phyloP scores from a whole-genome alignment of 345 rosid genomes.

The Euphorbia tirucalli region DNA sequence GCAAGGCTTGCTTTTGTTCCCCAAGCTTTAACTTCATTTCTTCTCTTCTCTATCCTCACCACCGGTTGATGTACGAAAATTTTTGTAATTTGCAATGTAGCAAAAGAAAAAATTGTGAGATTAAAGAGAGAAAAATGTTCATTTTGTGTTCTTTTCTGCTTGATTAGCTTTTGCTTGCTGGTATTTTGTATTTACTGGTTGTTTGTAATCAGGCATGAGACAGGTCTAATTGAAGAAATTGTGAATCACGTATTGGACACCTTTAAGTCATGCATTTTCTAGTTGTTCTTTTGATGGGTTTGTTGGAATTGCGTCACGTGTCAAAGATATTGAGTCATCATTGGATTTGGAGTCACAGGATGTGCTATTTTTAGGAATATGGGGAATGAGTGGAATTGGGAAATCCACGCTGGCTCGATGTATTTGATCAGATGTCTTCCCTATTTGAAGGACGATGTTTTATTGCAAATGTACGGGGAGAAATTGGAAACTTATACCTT shows the following conservation, averaged over 20 bases:
- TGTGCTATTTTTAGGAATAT: background rate
- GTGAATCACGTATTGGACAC: background rate
- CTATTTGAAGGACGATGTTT: background rate
- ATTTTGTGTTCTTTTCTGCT: background rate
- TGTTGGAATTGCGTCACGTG: constrained; percentile 2
- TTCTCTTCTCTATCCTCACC: background rate
- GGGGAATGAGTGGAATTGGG: constrained; percentile 15
- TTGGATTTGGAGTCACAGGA: background rate
- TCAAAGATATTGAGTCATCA: background rate
- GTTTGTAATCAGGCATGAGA: constrained; percentile 1
- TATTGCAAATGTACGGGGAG: background rate
- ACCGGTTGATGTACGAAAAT: background rate
- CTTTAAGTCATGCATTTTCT: background rate
- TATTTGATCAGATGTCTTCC: background rate
- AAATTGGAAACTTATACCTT: background rate
- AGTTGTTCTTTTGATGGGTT: background rate
- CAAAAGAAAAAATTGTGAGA: background rate
- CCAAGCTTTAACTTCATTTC: no score
- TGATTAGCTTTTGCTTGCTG: background rate
- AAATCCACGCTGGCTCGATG: background rate
- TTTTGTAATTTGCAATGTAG: background rate
- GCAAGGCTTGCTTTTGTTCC: background rate
- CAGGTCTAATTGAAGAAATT: background rate
- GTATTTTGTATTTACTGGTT: background rate
- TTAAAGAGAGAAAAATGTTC: no score